Percentiles rank a stretch among this genome's conserved stretches.
phyloP scores from a whole-genome alignment of 768 basidiomycete species.

The Tubosaeta brunneosetosa region DNA sequence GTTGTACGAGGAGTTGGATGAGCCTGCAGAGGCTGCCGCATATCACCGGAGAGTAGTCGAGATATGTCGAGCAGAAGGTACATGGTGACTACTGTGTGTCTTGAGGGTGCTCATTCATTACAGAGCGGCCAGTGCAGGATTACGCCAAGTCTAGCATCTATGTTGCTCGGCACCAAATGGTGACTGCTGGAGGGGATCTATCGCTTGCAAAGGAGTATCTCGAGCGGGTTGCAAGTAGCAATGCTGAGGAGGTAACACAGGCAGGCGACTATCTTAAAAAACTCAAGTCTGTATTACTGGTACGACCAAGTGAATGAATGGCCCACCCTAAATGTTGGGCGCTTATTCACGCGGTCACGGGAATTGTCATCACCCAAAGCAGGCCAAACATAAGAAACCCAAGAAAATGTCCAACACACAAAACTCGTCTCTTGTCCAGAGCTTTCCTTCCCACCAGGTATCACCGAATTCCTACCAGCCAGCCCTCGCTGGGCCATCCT shows the following conservation, averaged over 20 bases:
- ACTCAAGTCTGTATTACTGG: conserved; percentile 37
- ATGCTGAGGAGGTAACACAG: conserved; percentile 73
- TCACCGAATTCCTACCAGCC: conserved; percentile 4
- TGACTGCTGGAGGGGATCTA: conserved; percentile 59
- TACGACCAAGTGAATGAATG: conserved; percentile 11
- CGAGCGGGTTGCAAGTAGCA: conserved; percentile 69
- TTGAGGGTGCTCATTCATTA: conserved; percentile 13
- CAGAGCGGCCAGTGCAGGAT: conserved; percentile 66
- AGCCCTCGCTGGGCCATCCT: conserved; percentile 25
- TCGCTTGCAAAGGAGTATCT: conserved; percentile 67
- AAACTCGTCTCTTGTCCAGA: conserved; percentile 27
- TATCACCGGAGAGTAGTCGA: conserved; percentile 82
- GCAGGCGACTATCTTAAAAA: conserved; percentile 69
- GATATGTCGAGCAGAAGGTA: conserved; percentile 51
- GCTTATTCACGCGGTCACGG: conserved; percentile 36
- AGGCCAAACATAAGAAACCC: conserved; percentile 35
- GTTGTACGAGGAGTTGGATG: conserved; percentile 63
- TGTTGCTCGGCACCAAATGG: conserved; percentile 76
- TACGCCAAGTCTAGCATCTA: conserved; percentile 81
- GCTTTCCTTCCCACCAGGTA: conserved; percentile 18
- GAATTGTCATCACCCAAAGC: conserved; percentile 33
- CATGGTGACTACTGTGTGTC: neutral
- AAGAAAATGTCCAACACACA: conserved; percentile 31
- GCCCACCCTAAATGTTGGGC: conserved; percentile 30
- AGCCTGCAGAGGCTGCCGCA: conserved; percentile 62